phyloP scores from a whole-genome alignment of 768 basidiomycete genomes.

The Thelephora aurantiotincta region DNA sequence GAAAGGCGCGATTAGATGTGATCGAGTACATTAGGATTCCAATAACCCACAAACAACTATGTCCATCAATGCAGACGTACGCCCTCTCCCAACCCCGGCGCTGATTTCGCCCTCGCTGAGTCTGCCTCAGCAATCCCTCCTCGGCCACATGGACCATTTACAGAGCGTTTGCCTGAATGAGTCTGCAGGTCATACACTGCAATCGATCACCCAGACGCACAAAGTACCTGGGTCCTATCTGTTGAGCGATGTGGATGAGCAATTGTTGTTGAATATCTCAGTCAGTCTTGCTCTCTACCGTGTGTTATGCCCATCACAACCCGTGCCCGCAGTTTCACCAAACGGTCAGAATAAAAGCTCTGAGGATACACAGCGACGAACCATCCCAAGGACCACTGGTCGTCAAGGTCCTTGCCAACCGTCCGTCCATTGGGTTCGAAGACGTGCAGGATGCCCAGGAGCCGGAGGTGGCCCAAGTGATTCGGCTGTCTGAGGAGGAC shows the following conservation, averaged over 20 bases:
- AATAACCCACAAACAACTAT: no score
- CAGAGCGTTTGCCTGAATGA: slow-evolving; percentile 68
- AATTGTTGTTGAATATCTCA: slow-evolving; percentile 53
- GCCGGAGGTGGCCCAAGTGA: slow-evolving; percentile 37
- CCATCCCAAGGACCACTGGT: slow-evolving; percentile 36
- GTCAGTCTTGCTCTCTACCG: slow-evolving; percentile 23
- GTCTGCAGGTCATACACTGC: slow-evolving; percentile 30
- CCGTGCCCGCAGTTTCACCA: slow-evolving; percentile 46
- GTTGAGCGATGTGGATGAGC: slow-evolving; percentile 59
- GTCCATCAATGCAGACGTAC: no score
- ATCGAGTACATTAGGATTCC: no score
- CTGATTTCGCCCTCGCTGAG: not conserved
- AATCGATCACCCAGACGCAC: slow-evolving; percentile 31
- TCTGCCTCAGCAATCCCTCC: slow-evolving; percentile 30
- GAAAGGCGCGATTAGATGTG: not conserved
- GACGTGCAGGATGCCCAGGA: slow-evolving; percentile 44
- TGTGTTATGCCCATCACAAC: not conserved
- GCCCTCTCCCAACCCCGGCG: no score
- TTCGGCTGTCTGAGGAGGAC: slow-evolving; percentile 37
- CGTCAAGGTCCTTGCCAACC: slow-evolving; percentile 52
- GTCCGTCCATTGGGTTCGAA: slow-evolving; percentile 45
- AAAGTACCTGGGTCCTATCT: slow-evolving; percentile 26
- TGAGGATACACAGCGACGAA: slow-evolving; percentile 32
- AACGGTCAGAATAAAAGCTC: slow-evolving; percentile 44
- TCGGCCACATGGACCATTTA: slow-evolving; percentile 40